phyloP scores from a whole-genome alignment of 2,329 filamentous ascomycete species.

The Aspergillus sp. region DNA sequence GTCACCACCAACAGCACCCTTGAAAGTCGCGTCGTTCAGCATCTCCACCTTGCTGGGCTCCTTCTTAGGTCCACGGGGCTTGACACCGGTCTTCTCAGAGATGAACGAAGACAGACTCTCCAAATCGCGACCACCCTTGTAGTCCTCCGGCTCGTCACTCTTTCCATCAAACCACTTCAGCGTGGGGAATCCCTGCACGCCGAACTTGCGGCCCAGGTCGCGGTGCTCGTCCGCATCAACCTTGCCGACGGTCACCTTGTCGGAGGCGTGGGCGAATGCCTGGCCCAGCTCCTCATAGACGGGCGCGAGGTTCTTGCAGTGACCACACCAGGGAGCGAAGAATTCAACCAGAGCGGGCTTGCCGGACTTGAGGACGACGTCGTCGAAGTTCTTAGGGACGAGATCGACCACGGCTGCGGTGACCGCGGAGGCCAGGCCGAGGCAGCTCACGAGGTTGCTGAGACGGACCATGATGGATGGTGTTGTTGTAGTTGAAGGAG shows the following conservation, averaged over 20 bases:
- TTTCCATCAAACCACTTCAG: slow-evolving; percentile 98
- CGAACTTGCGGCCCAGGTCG: slow-evolving; percentile 79
- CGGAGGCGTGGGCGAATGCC: slow-evolving; percentile 70
- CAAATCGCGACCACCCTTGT: slow-evolving; percentile 82
- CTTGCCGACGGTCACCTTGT: slow-evolving; percentile 85
- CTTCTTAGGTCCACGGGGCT: slow-evolving; percentile 65
- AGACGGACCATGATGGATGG: slow-evolving; percentile 48
- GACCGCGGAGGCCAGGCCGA: slow-evolving; percentile 64
- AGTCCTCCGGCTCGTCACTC: slow-evolving; percentile 80
- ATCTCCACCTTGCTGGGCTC: slow-evolving; percentile 74
- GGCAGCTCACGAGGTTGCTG: slow-evolving; percentile 48
- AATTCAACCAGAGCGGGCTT: slow-evolving; percentile 97
- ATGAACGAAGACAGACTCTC: slow-evolving; percentile 83
- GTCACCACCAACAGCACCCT: slow-evolving; percentile 74
- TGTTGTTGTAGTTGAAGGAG: neutral
- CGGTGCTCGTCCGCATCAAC: slow-evolving; percentile 93
- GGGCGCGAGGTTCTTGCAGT: slow-evolving; percentile 97
- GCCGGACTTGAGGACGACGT: slow-evolving; percentile 82
- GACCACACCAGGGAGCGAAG: slow-evolving; percentile 97
- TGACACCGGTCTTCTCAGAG: slow-evolving; percentile 80
- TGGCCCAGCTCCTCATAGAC: slow-evolving; percentile 87
- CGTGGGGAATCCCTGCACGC: slow-evolving; percentile 92
- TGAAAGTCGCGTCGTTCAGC: slow-evolving; percentile 79
- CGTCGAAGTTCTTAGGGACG: slow-evolving; percentile 86
- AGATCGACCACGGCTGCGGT: slow-evolving; percentile 91